Conservation (phyloP, 2,329 filamentous ascomycete genomes). For the Aureobasidium sp. region DNA sequence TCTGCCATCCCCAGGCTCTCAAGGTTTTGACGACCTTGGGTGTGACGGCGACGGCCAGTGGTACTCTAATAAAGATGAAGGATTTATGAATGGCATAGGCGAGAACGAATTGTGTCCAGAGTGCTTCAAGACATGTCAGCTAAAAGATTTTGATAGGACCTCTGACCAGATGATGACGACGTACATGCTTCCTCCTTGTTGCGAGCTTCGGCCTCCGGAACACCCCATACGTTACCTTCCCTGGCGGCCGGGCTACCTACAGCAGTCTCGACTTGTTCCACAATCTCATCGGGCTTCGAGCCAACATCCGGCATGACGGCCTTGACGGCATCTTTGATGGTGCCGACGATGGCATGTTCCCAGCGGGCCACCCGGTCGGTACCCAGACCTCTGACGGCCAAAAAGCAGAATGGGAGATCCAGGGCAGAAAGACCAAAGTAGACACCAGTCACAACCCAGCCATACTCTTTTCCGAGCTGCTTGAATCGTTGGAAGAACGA, state of each 20-base stretch:
- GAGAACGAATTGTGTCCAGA: slow-evolving; percentile 81
- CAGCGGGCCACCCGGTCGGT: slow-evolving; percentile 74
- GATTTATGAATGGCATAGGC: slow-evolving; percentile 98
- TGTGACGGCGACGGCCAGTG: slow-evolving; percentile 79
- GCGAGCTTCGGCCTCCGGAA: slow-evolving; percentile 22
- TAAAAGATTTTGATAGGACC: no score
- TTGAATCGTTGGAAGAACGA: slow-evolving; percentile 60
- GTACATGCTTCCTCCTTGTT: slow-evolving; percentile 24
- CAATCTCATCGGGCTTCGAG: slow-evolving; percentile 29
- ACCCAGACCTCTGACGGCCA: slow-evolving; percentile 74
- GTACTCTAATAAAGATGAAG: slow-evolving; percentile 93
- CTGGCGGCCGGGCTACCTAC: slow-evolving; percentile 32
- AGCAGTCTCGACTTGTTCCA: slow-evolving; percentile 19
- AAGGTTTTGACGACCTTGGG: slow-evolving; percentile 91
- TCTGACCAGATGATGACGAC: no score
- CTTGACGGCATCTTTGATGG: slow-evolving; percentile 53
- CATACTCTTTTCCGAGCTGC: slow-evolving; percentile 85
- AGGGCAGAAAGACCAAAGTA: slow-evolving; percentile 76
- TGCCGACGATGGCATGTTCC: slow-evolving; percentile 62
- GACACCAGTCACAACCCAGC: slow-evolving; percentile 87
- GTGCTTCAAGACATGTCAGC: slow-evolving; percentile 37
- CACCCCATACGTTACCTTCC: slow-evolving; percentile 21
- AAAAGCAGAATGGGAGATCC: slow-evolving; percentile 93
- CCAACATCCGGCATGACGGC: slow-evolving; percentile 40
- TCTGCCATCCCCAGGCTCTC: slow-evolving; percentile 86